Percentiles rank a stretch among this genome's conserved stretches.
Evolutionary conservation across 1,139 yeast species (phyloP).

Genomic region (Blastobotrys illinoisensis): DNA sequence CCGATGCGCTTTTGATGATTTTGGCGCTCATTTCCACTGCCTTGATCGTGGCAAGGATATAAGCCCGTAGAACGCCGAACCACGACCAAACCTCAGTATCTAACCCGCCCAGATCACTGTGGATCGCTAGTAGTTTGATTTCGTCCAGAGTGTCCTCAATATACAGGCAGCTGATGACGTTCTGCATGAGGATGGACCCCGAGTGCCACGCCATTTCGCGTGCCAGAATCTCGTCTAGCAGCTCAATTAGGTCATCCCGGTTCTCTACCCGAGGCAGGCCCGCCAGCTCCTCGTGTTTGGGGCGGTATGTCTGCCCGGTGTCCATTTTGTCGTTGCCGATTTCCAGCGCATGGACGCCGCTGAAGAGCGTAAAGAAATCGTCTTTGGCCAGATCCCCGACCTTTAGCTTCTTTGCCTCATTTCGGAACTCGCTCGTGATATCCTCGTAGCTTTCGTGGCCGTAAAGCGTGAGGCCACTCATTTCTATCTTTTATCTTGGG

Average conservation of each 20-base stretch:
- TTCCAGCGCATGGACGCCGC: constrained; percentile 37
- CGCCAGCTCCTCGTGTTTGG: constrained; percentile 25
- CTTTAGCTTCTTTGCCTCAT: constrained; percentile 17
- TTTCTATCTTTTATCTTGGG: not conserved
- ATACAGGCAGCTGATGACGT: constrained; percentile 32
- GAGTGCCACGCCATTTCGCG: constrained; percentile 36
- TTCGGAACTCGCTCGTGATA: constrained; percentile 25
- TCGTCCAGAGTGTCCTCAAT: constrained; percentile 30
- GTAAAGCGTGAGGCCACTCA: constrained; percentile 14
- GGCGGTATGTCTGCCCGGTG: constrained; percentile 33
- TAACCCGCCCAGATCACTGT: not conserved
- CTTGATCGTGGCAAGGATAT: constrained; percentile 26
- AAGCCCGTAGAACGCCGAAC: constrained; percentile 23
- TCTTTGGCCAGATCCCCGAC: constrained; percentile 29
- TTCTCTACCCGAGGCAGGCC: constrained; percentile 22
- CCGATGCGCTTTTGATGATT: constrained; percentile 16
- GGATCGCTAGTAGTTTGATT: constrained; percentile 12
- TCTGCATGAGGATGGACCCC: constrained; percentile 35
- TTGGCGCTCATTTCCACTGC: constrained; percentile 20
- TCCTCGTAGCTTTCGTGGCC: constrained; percentile 24
- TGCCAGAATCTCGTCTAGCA: constrained; percentile 30
- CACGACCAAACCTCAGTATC: constrained; percentile 14
- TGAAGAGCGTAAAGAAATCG: constrained; percentile 27
- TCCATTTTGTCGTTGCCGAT: constrained; percentile 37
- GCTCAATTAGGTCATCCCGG: constrained; percentile 19